Conservation (phyloP, 805 yeast genomes). For the Komagataella pseudopastoris region DNA sequence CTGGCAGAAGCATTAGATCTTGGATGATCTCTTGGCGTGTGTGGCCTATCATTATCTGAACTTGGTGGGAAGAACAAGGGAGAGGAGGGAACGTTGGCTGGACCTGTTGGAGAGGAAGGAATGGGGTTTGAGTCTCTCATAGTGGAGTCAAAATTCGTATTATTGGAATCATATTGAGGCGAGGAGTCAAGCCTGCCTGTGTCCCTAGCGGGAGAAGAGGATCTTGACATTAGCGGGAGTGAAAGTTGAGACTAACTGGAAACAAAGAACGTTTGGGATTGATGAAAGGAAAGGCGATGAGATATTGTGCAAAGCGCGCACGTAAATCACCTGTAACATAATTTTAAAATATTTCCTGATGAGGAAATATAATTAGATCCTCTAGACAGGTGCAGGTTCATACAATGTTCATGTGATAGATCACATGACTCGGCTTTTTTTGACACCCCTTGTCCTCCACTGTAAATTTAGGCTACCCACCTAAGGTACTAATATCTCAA, state of each 20-base stretch:
- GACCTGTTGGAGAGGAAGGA: neutral
- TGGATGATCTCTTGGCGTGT: slow-evolving; percentile 6
- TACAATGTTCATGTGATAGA: neutral
- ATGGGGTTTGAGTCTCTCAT: neutral
- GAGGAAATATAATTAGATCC: neutral
- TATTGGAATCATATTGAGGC: neutral
- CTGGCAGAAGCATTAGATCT: slow-evolving; percentile 4
- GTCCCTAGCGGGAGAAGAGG: neutral
- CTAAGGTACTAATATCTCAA: neutral
- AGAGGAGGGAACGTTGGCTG: slow-evolving; percentile 13
- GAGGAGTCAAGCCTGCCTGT: neutral
- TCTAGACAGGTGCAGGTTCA: too few species aligned
- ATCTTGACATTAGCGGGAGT: neutral
- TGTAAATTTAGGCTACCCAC: neutral
- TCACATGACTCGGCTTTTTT: neutral
- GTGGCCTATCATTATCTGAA: slow-evolving; percentile 13
- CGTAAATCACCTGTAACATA: neutral
- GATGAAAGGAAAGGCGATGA: neutral
- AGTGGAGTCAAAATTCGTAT: neutral
- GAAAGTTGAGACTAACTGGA: neutral
- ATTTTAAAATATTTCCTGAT: neutral
- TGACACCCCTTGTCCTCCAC: neutral
- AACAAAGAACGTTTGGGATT: neutral
- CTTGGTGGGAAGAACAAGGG: slow-evolving; percentile 41
- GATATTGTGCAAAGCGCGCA: neutral